Evolutionary conservation across 106 monocot genomes (phyloP), one percentile per base, ranked within the genome.

Genomic region (Vanilla planifolia): DNA sequence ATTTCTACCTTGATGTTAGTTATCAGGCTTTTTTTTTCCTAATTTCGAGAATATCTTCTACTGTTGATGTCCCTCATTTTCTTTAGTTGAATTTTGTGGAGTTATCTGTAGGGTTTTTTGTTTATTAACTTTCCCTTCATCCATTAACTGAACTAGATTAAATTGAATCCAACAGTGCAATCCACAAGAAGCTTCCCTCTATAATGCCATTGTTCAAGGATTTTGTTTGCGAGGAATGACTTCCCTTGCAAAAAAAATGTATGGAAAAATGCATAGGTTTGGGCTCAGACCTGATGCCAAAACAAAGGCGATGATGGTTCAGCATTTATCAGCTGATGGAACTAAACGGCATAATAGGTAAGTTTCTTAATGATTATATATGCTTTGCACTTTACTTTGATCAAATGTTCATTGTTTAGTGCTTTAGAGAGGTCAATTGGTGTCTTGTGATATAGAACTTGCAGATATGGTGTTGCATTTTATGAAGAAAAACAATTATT

Each of bases 301-400:
- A 79, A 98, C 92, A 48, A 79, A 81, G 47, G 70, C 91, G 33
- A 72, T 92, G 72, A 98, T 85, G 79, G 84, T 92, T 70, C 90
- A 88, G 45, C 74, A 82, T 61, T 66, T 85, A 25, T 14, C 70
- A 45, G 42, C 66, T 17, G 55, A 79, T 58, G 16, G 51, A 52
- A 27, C n/a, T 21, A 13, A 17, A 37, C 34, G 33, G 50, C 65
- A 35, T 51, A 17, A 23, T 13, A 70, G 70, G 61, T 70, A 48
- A n/a, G 19, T 9, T 37, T 39, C 33, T 42, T 2, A 11, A 34
- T 34, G 7, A 26, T 26, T 9, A 7, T 51, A 51, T 9, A 51
- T 3, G 24, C 11, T 51, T 15, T 25, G 21, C 28, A 13, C 0
- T 51, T 53, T 53, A 28, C n/a, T 53, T 10, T 30, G 30, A 30